A percentile compares a stretch with the other conserved stretches of the same genome.
These are phyloP conservation scores for Wickerhamomyces ciferrii DNA, from an alignment of 805 yeast species.

Conservation along the genomic window DNA sequence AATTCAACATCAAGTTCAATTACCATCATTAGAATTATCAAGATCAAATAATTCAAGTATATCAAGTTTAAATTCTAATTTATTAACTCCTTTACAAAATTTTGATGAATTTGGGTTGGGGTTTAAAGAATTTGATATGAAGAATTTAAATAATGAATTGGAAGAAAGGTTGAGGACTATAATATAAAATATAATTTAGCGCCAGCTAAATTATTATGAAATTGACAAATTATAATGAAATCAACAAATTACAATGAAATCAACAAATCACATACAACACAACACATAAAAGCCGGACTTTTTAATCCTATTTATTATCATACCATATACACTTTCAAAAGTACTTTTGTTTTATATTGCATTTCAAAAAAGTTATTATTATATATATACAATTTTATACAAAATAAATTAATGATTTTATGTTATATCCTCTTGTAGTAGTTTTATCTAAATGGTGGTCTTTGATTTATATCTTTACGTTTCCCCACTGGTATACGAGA, in stretches of 20 bases:
- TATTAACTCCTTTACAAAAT: not conserved
- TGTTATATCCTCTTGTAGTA: not conserved
- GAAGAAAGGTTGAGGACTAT: not conserved
- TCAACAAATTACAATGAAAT: too few relatives aligned
- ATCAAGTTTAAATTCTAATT: not conserved
- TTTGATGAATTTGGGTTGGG: not conserved
- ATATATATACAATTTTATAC: not conserved
- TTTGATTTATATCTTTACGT: constrained; percentile 4
- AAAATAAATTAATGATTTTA: too few relatives aligned
- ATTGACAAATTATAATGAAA: too few relatives aligned
- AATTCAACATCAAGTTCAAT: not conserved
- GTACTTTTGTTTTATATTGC: too few relatives aligned
- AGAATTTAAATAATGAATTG: not conserved
- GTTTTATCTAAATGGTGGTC: constrained; percentile 20
- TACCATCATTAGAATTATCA: not conserved
- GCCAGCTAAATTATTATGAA: too few relatives aligned
- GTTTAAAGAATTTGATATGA: not conserved
- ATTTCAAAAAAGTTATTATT: too few relatives aligned
- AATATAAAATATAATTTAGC: not conserved
- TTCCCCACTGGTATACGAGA: constrained; percentile 5
- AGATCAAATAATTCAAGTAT: not conserved
- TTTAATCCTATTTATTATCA: too few relatives aligned
- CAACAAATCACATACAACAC: not conserved
- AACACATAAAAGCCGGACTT: not conserved
- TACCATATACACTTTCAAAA: too few relatives aligned